Evolutionary conservation across 176 grass and related monocot species (phyloP).

Genomic region (Rhynchospora tenuis): DNA sequence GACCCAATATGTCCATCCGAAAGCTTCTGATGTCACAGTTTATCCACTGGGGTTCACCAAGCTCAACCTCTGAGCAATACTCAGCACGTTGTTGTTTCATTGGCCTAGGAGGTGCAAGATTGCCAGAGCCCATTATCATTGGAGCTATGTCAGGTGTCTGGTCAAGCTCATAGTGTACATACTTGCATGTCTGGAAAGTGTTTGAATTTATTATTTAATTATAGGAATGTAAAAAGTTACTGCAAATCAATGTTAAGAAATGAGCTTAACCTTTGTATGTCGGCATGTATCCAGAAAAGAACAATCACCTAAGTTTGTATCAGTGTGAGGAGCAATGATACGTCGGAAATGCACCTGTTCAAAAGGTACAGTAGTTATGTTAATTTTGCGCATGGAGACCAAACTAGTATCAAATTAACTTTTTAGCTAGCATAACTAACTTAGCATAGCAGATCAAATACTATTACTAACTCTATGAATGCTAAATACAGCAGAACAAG

Average conservation of each 20-base stretch:
- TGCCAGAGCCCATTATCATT: constrained; percentile 53
- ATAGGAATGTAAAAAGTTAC: constrained; percentile 7
- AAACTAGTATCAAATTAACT: not conserved
- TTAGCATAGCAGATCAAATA: not conserved
- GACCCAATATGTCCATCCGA: constrained; percentile 97
- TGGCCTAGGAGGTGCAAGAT: constrained; percentile 47
- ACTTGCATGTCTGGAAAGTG: constrained; percentile 82
- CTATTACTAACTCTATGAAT: constrained; percentile 14
- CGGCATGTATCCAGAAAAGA: constrained; percentile 98
- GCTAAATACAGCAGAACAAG: not conserved
- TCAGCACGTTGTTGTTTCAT: constrained; percentile 78
- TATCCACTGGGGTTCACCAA: constrained; percentile 94
- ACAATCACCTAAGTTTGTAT: constrained; percentile 98
- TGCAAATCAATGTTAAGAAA: constrained; percentile 24
- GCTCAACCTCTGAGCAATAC: constrained; percentile 99
- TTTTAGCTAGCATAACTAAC: not conserved
- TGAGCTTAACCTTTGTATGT: constrained; percentile 74
- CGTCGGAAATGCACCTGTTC: constrained; percentile 94
- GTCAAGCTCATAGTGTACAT: constrained; percentile 99
- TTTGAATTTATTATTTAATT: constrained; percentile 14
- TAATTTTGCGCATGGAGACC: not conserved
- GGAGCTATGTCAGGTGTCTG: constrained; percentile 83
- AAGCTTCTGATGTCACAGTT: constrained; percentile 93
- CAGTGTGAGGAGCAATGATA: constrained; percentile 97
- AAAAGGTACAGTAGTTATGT: constrained; percentile 17